phyloP scores from a whole-genome alignment of 2,329 filamentous ascomycete species.

The Xylogone sp. region DNA sequence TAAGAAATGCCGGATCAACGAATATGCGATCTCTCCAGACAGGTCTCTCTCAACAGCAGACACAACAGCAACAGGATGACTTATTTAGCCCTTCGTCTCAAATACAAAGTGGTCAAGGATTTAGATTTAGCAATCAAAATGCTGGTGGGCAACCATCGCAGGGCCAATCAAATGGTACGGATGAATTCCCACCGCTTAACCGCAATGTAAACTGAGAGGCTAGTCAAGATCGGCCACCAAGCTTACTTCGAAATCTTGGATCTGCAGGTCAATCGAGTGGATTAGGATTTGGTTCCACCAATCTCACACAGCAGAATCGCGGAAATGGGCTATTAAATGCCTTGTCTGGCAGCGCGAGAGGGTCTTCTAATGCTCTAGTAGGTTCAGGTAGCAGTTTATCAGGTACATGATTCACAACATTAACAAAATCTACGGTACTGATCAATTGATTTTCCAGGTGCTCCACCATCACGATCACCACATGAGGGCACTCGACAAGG shows the following conservation, averaged over 20 bases:
- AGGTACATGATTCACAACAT: slow-evolving; percentile 16
- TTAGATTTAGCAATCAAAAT: slow-evolving; percentile 29
- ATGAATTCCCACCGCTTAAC: slow-evolving; percentile 62
- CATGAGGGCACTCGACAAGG: slow-evolving; percentile 19
- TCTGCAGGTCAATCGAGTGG: slow-evolving; percentile 46
- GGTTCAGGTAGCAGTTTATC: slow-evolving; percentile 24
- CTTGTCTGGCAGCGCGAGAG: slow-evolving; percentile 54
- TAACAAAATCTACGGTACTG: neutral
- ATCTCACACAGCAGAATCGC: slow-evolving; percentile 38
- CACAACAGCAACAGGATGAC: slow-evolving; percentile 30
- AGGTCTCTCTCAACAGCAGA: slow-evolving; percentile 24
- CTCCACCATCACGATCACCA: slow-evolving; percentile 22
- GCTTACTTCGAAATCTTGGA: slow-evolving; percentile 51
- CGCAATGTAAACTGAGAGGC: slow-evolving; percentile 55
- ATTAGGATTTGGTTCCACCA: slow-evolving; percentile 27
- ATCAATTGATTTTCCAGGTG: slow-evolving; percentile 13
- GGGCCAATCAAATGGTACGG: slow-evolving; percentile 41
- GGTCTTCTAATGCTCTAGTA: slow-evolving; percentile 35
- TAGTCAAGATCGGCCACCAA: slow-evolving; percentile 49
- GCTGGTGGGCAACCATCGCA: slow-evolving; percentile 30
- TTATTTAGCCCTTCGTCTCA: slow-evolving; percentile 29
- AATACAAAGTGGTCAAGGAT: slow-evolving; percentile 25
- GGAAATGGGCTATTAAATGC: slow-evolving; percentile 62
- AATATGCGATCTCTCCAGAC: slow-evolving; percentile 26
- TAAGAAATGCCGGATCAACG: slow-evolving; percentile 23